Conservation (phyloP, 2,329 filamentous ascomycete species). For the Neofusicoccum kwambonambiense region DNA sequence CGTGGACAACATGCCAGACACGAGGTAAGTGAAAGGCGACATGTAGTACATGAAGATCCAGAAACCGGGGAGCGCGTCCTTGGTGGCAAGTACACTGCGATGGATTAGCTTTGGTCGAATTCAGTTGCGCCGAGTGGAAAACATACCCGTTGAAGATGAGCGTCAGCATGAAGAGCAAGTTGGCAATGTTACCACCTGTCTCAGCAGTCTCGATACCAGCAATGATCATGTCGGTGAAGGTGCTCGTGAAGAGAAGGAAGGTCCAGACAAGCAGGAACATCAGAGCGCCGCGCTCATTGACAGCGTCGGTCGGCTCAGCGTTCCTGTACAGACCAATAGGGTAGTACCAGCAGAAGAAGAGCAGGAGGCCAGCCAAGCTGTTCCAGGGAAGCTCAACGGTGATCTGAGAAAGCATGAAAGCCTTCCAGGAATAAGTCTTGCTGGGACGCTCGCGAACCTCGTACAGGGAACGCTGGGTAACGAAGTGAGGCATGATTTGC, state of each 20-base stretch:
- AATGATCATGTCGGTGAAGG: conserved; percentile 73
- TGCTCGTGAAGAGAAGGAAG: conserved; percentile 74
- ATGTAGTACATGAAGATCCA: conserved; percentile 79
- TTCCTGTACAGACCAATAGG: conserved; percentile 71
- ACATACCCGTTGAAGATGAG: conserved; percentile 62
- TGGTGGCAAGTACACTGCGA: conserved; percentile 62
- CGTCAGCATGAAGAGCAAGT: conserved; percentile 65
- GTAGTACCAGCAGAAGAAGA: conserved; percentile 79
- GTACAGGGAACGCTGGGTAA: conserved; percentile 72
- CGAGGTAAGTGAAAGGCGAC: conserved; percentile 75
- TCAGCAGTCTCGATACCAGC: conserved; percentile 69
- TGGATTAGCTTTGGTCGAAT: conserved; percentile 40
- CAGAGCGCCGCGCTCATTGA: conserved; percentile 65
- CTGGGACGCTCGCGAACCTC: conserved; percentile 80
- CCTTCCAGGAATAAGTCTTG: conserved; percentile 77
- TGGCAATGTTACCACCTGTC: conserved; percentile 67
- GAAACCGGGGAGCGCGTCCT: conserved; percentile 62
- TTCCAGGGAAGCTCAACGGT: conserved; percentile 81
- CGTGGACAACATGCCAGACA: conserved; percentile 66
- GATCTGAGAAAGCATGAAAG: conserved; percentile 77
- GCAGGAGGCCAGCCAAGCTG: conserved; percentile 64
- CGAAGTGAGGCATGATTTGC: conserved; percentile 78
- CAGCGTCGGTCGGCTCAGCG: conserved; percentile 57
- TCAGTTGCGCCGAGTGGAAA: neutral
- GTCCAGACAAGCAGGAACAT: conserved; percentile 71